Percentiles rank a stretch among this genome's conserved stretches.
Evolutionary conservation across 495 filamentous ascomycete species (phyloP).

Genomic region (Daldinia grandis): DNA sequence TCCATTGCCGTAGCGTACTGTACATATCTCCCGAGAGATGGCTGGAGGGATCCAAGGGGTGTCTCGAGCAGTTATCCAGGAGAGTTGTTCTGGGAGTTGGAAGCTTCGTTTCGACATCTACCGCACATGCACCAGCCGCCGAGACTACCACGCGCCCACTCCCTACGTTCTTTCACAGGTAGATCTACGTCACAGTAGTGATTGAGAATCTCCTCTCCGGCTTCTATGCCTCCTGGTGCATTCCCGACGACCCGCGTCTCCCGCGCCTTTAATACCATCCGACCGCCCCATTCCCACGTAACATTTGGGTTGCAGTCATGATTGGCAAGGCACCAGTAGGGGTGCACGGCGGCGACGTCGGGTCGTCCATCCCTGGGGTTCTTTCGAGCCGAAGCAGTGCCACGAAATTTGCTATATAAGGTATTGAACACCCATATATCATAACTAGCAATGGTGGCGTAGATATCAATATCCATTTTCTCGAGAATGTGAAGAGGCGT

Average conservation of each 20-base stretch:
- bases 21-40: constrained; percentile 13
- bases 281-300: constrained; percentile 89
- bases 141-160: constrained; percentile 86
- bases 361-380: constrained; percentile 75
- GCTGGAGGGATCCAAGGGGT: neutral
- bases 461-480: constrained; percentile 91
- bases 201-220: constrained; percentile 85
- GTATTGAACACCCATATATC: constrained; percentile 97
- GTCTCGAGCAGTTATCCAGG: constrained; percentile 25
- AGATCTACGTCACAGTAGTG: constrained; percentile 94
- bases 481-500: constrained; percentile 84
- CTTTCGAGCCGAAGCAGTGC: constrained; percentile 85
- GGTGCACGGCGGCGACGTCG: constrained; percentile 74
- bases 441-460: constrained; percentile 66
- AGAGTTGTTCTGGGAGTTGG: constrained; percentile 32
- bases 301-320: constrained; percentile 96
- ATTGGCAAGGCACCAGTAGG: constrained; percentile 75
- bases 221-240: constrained; percentile 65
- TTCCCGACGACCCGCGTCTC: constrained; percentile 52
- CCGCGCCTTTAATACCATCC: constrained; percentile 71
- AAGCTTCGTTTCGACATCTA: constrained; percentile 69
- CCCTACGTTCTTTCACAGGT: constrained; percentile 78
- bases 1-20: constrained; percentile 18
- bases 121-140: constrained; percentile 86
- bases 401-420: constrained; percentile 90